These are phyloP conservation scores for Talaromyces sp. DNA, from an alignment of 2,329 filamentous ascomycete species.

Conservation along the genomic window DNA sequence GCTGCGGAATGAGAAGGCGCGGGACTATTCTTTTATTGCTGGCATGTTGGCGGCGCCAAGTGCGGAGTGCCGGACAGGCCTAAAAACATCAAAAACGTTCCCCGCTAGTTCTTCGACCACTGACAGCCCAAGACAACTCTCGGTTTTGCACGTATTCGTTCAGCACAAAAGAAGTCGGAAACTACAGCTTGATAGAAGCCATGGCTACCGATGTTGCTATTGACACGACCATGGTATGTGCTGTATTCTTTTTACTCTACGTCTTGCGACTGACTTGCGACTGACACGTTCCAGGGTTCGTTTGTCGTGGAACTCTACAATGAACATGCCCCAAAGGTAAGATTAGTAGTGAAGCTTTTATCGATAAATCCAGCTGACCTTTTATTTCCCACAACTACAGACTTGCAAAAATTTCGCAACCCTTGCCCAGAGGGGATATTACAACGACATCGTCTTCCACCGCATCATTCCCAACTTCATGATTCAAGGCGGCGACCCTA, in stretches of 20 bases:
- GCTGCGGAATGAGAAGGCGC: neutral
- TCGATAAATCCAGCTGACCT: constrained; percentile 13
- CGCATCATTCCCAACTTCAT: constrained; percentile 95
- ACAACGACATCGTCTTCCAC: constrained; percentile 81
- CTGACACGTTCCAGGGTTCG: constrained; percentile 55
- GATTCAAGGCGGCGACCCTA: constrained; percentile 91
- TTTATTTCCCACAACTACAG: constrained; percentile 24
- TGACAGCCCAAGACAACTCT: neutral
- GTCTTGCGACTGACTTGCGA: constrained; percentile 14
- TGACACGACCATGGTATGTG: constrained; percentile 74
- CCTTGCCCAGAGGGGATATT: constrained; percentile 78
- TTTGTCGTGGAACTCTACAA: constrained; percentile 88
- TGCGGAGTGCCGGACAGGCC: neutral
- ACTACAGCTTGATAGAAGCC: constrained; percentile 5
- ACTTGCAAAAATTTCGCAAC: constrained; percentile 84
- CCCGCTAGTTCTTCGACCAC: neutral
- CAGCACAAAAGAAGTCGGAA: neutral
- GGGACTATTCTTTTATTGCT: neutral
- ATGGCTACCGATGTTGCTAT: constrained; percentile 77
- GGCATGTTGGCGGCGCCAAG: neutral
- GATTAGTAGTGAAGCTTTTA: neutral
- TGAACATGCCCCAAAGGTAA: constrained; percentile 69
- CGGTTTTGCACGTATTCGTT: neutral
- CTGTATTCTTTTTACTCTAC: neutral
- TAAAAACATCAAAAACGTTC: neutral